Conservation (phyloP, 2,329 filamentous ascomycete genomes). For the Phaeomoniella chlamydospora region DNA sequence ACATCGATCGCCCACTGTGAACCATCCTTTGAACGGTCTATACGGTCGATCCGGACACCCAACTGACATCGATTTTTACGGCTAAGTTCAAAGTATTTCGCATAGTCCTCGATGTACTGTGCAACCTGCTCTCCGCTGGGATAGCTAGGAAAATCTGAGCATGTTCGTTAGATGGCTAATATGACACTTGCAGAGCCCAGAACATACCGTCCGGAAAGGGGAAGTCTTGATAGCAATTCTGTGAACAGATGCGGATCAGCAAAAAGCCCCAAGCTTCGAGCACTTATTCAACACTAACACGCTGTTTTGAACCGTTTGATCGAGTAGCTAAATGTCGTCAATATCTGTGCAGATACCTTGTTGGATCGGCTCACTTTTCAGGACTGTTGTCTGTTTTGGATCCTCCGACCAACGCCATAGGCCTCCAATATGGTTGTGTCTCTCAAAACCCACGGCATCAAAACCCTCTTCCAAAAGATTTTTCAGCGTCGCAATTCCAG, state of each 20-base stretch:
- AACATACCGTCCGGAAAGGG: slow-evolving; percentile 7
- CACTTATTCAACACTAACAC: neutral
- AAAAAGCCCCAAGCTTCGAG: neutral
- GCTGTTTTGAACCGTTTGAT: neutral
- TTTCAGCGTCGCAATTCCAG: slow-evolving; percentile 9
- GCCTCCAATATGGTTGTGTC: slow-evolving; percentile 25
- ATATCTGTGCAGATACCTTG: neutral
- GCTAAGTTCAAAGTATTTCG: slow-evolving; percentile 7
- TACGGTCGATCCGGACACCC: neutral
- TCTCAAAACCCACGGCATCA: slow-evolving; percentile 28
- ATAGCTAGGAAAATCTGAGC: slow-evolving; percentile 5
- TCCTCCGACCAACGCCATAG: slow-evolving; percentile 28
- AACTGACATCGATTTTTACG: slow-evolving; percentile 3
- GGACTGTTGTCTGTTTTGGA: slow-evolving; percentile 20
- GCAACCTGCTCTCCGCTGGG: slow-evolving; percentile 5
- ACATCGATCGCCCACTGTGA: slow-evolving; percentile 7
- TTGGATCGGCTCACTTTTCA: slow-evolving; percentile 7
- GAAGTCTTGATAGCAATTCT: slow-evolving; percentile 10
- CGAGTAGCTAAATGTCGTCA: neutral
- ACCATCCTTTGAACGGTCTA: neutral
- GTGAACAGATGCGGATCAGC: neutral
- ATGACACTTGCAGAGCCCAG: neutral
- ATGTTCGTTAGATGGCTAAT: neutral
- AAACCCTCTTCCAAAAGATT: slow-evolving; percentile 16
- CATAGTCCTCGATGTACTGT: slow-evolving; percentile 8